Base-by-base conservation (phyloP, 768 basidiomycete species). In the Tylopilus rubrobrunneus region DNA sequence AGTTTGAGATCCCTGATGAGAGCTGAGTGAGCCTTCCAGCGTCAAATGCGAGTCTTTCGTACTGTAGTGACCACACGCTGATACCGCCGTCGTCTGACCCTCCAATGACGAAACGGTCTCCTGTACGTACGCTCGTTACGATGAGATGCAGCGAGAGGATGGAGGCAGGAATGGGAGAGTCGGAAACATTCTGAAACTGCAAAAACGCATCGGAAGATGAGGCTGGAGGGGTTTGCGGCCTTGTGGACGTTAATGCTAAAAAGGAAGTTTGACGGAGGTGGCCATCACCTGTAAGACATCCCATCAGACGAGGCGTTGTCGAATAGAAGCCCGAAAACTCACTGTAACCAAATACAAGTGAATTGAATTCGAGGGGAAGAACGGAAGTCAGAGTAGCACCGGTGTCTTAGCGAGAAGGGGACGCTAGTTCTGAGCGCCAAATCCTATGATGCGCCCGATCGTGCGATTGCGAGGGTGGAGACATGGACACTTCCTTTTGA, bases 1-100 rank as follows among this genome's bases (percentile, higher is more conserved):
- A 88, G 72, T 51, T 81, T 76, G 52, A 92, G 76, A 43, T 81
- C 76, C 45, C 90, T 92, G 55, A 45, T 8, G 34, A 46, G 15
- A 47, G 7, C 1, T 52, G 27, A 50, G 41, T 55, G 3, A 57
- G 44, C 25, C n/a, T 43, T 27, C 41, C 15, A 42, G 19, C 37
- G 41, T 56, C 42, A 28, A 42, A 31, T 5, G 33, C 1, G 6
- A 15, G 6, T 31, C 33, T 23, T 39, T 64, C 82, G 51, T 64
- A 92, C 90, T 76, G 78, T 7, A 80, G 57, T 3, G 78, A 74
- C 91, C 90, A 94, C 51, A 91, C 74, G 0, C 81, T 82, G 25
- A 94, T 77, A 0, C 85, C 84, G 4, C 92, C 92, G 61, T 91
- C 88, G 52, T 88, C 86, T 0, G 78, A 80, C 3, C 92, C 90